These are phyloP conservation scores for Exidia glandulosa DNA, from an alignment of 768 basidiomycete species.

Conservation along the genomic window DNA sequence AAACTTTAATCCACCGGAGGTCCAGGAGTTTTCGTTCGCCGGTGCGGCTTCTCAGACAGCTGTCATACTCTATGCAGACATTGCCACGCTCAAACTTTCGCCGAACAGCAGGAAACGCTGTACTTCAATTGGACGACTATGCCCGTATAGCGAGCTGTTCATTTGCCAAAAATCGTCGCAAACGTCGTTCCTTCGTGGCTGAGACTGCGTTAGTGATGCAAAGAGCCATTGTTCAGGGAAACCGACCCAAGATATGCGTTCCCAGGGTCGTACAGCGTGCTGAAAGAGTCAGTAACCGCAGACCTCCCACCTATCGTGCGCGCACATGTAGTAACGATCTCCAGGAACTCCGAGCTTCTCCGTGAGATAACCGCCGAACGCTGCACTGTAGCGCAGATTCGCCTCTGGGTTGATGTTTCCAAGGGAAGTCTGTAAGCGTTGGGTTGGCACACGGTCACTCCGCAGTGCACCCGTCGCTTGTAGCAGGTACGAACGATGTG, in stretches of 20 bases:
- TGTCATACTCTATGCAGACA: too few species aligned
- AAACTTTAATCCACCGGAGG: too few species aligned
- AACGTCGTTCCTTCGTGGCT: conserved; percentile 39
- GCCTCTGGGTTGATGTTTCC: conserved; percentile 38
- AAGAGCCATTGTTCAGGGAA: neutral
- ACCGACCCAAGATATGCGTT: conserved; percentile 36
- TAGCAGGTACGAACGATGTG: conserved; percentile 35
- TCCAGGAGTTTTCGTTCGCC: too few species aligned
- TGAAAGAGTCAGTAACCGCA: conserved; percentile 7
- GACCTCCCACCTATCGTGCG: neutral
- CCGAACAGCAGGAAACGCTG: too few species aligned
- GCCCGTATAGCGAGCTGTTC: too few species aligned
- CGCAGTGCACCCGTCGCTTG: too few species aligned
- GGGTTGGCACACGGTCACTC: neutral
- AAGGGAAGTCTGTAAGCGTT: conserved; percentile 32
- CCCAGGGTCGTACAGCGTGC: conserved; percentile 44
- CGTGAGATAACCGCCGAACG: conserved; percentile 43
- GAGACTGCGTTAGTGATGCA: neutral
- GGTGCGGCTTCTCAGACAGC: too few species aligned
- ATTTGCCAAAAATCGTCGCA: conserved; percentile 28
- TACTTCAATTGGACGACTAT: too few species aligned
- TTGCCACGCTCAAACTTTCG: too few species aligned
- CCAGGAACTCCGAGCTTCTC: conserved; percentile 39
- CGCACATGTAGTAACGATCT: conserved; percentile 53
- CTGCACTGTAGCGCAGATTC: conserved; percentile 45